phyloP scores from a whole-genome alignment of 176 grass and related monocot species.

The Bonia amplexicaulis region DNA sequence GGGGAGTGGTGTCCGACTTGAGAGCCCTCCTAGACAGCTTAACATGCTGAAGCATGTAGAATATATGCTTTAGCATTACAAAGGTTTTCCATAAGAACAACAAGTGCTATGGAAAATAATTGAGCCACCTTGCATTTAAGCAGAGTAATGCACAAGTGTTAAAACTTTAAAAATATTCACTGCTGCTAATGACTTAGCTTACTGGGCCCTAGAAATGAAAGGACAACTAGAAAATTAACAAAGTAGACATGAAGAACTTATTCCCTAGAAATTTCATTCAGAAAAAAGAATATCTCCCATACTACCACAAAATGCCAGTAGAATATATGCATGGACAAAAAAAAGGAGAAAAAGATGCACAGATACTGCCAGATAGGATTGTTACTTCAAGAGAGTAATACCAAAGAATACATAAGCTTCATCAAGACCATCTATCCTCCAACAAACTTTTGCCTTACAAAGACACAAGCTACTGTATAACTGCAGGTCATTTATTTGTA shows the following conservation, averaged over 20 bases:
- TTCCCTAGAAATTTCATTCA: neutral
- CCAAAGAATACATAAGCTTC: neutral
- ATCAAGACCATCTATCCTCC: slow-evolving; percentile 6
- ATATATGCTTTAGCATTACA: slow-evolving; percentile 12
- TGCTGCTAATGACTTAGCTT: neutral
- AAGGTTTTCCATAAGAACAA: slow-evolving; percentile 7
- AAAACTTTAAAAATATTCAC: neutral
- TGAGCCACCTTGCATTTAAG: neutral
- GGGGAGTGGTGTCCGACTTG: neutral
- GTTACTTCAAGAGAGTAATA: neutral
- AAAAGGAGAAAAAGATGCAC: neutral
- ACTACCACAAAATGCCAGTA: neutral
- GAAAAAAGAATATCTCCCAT: neutral
- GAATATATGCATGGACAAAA: neutral
- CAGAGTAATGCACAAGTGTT: neutral
- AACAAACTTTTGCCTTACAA: neutral
- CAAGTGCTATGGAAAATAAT: neutral
- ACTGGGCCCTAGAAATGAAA: neutral
- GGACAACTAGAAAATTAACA: neutral
- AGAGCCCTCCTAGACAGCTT: neutral
- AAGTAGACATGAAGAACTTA: slow-evolving; percentile 22
- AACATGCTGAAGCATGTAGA: neutral
- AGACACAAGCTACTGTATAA: neutral
- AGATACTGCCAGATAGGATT: neutral
- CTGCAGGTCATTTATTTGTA: slow-evolving; percentile 4